Evolutionary conservation across 2,329 filamentous ascomycete genomes (phyloP), one percentile per base, ranked within the genome.

Genomic region (Aspergillus ochraceoroseus): DNA sequence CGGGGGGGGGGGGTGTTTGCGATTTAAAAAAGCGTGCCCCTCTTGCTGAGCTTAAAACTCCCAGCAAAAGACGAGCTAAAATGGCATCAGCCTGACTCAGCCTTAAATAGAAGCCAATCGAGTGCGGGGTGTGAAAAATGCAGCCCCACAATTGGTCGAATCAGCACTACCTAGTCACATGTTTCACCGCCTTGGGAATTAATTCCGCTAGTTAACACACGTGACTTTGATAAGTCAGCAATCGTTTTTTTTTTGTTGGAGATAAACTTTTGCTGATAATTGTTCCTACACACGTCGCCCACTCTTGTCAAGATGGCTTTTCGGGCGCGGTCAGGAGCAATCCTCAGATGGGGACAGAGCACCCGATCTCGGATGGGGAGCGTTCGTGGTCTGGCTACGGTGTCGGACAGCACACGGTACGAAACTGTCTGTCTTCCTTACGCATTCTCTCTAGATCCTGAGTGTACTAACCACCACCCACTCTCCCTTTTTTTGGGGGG

Each of bases 351-450:
- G 55, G 46, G 56, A 22, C 38, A 52, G 34, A 46, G 44, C 31
- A 38, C 54, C 33, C 55, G 58, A 30, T 51, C 45, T 23, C 38
- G 53, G 4, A 12, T 48, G 12, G 43, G 46, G 8, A 52, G 43
- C 12, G 23, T 42, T 34, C 65, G 65, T 22, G 56, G 54, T 4
- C 54, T 70, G 34, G 66, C 67, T 17, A 68, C 66, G 2, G 63
- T 68, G 31, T 59, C 59, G 14, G 58, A 65, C 26, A 51, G 53
- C 42, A 41, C 59, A 15, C 59, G 59, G 67, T 70, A 59, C 22
- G 58, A 44, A 36, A 29, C 32, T 22, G 4, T 25, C 14, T 22
- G 25, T 23, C 9, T 4, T 35, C 28, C 11, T 7, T 29, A 17
- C 5, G 26, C 7, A 25, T 14, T 25, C 7, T 8, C 15, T 14